Percentiles rank a stretch among this genome's conserved stretches.
Conservation (phyloP, 2,329 filamentous ascomycete genomes). For the Rutstroemia sydowiana region DNA sequence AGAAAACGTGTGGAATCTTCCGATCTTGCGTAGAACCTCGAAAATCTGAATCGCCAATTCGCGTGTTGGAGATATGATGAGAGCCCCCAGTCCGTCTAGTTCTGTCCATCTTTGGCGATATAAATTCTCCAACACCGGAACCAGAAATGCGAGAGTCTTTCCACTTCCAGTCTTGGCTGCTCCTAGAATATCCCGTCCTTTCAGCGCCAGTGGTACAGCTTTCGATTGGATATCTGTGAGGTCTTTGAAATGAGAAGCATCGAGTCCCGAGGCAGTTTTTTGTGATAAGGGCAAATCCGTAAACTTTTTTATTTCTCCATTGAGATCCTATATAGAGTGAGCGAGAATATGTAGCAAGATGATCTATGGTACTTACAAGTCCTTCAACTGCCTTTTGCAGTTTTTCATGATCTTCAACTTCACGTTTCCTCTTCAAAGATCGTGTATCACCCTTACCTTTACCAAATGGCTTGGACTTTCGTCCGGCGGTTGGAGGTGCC, state of each 20-base stretch:
- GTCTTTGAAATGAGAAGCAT: slow-evolving; percentile 79
- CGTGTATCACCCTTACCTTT: slow-evolving; percentile 19
- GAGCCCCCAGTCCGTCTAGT: slow-evolving; percentile 80
- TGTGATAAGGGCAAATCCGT: slow-evolving; percentile 78
- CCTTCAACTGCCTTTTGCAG: slow-evolving; percentile 27
- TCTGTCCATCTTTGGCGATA: slow-evolving; percentile 87
- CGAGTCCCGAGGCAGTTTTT: slow-evolving; percentile 70
- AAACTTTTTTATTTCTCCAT: slow-evolving; percentile 52
- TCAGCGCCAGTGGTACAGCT: slow-evolving; percentile 81
- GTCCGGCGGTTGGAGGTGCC: slow-evolving; percentile 19
- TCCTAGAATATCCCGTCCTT: slow-evolving; percentile 81
- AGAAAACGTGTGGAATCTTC: slow-evolving; percentile 81
- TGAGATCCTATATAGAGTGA: slow-evolving; percentile 25
- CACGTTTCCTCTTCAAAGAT: slow-evolving; percentile 29
- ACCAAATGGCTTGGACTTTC: slow-evolving; percentile 17
- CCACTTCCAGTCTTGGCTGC: slow-evolving; percentile 94
- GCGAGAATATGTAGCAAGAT: slow-evolving; percentile 1
- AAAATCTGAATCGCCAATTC: slow-evolving; percentile 97
- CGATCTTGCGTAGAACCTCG: slow-evolving; percentile 84
- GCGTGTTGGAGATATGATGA: slow-evolving; percentile 89
- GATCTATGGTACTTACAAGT: slow-evolving; percentile 21
- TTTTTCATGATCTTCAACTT: slow-evolving; percentile 26
- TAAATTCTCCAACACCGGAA: slow-evolving; percentile 88
- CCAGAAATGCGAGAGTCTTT: slow-evolving; percentile 87
- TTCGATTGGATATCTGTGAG: slow-evolving; percentile 87